Conservation (phyloP, 306 rosid genomes). For the Quercus dentata region DNA sequence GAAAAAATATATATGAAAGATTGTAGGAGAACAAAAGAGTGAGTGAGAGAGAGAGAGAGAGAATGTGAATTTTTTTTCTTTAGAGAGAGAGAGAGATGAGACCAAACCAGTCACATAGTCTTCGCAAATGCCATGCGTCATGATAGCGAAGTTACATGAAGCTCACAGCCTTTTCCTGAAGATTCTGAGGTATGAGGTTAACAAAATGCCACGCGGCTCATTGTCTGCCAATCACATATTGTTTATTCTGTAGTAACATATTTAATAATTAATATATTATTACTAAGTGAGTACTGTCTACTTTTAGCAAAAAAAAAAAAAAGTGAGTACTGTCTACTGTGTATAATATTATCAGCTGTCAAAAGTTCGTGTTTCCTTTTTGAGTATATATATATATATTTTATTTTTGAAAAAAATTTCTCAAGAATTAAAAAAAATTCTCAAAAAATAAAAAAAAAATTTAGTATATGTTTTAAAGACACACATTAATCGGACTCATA, state of each 20-base stretch:
- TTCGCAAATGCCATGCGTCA: slow-evolving; percentile 17
- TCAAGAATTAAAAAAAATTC: too few species aligned
- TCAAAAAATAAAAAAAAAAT: too few species aligned
- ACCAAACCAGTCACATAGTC: not conserved
- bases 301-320: too few species aligned
- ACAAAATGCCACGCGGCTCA: slow-evolving; percentile 55
- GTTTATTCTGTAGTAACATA: not conserved
- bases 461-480: fast-evolving
- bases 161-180: slow-evolving; percentile 4
- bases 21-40: not conserved
- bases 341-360: not conserved
- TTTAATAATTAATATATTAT: not conserved
- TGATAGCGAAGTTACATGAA: slow-evolving; percentile 28
- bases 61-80: too few species aligned
- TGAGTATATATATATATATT: too few species aligned
- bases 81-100: not conserved
- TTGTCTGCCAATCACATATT: slow-evolving; percentile 30
- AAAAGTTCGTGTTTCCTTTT: not conserved
- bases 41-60: not conserved
- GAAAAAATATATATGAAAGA: not conserved
- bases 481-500: too few species aligned
- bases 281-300: not conserved
- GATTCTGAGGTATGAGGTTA: slow-evolving; percentile 48
- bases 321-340: not conserved
- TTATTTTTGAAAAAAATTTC: too few species aligned